Conservation (phyloP, 768 basidiomycete species). For the Ramaria sp. region DNA sequence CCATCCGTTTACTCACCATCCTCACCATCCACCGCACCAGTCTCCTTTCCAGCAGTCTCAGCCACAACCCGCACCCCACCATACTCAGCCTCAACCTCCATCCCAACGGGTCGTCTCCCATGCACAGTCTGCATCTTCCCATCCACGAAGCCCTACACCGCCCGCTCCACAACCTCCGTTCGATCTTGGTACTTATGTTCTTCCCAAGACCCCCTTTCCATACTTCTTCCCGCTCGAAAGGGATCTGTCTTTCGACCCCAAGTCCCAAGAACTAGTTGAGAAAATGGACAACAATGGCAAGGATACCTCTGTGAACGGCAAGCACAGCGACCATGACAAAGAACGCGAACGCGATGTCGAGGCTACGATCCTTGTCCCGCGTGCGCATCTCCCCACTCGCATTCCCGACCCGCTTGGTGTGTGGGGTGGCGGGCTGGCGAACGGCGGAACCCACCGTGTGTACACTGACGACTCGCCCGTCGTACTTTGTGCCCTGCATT, state of each 20-base stretch:
- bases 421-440: constrained; percentile 52
- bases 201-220: constrained; percentile 48
- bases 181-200: constrained; percentile 47
- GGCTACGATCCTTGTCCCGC: constrained; percentile 49
- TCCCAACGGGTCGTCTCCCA: not conserved
- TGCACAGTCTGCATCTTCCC: not conserved
- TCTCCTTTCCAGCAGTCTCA: not conserved
- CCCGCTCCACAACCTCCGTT: constrained; percentile 14
- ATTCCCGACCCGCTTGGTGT: constrained; percentile 46
- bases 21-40: not conserved
- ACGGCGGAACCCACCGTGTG: constrained; percentile 28
- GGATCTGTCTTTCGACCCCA: not conserved
- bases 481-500: constrained; percentile 57
- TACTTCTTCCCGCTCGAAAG: constrained; percentile 14
- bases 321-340: not conserved
- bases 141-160: constrained; percentile 7
- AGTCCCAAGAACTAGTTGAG: not conserved
- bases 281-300: not conserved
- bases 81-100: not conserved
- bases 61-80: not conserved
- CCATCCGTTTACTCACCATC: constrained; percentile 12
- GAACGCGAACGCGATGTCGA: constrained; percentile 15
- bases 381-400: constrained; percentile 42
- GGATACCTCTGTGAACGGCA: not conserved
- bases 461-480: constrained; percentile 75